A percentile compares a stretch with the other conserved stretches of the same genome.
phyloP scores from a whole-genome alignment of 2,329 filamentous ascomycete species.

The Phoma sp. region DNA sequence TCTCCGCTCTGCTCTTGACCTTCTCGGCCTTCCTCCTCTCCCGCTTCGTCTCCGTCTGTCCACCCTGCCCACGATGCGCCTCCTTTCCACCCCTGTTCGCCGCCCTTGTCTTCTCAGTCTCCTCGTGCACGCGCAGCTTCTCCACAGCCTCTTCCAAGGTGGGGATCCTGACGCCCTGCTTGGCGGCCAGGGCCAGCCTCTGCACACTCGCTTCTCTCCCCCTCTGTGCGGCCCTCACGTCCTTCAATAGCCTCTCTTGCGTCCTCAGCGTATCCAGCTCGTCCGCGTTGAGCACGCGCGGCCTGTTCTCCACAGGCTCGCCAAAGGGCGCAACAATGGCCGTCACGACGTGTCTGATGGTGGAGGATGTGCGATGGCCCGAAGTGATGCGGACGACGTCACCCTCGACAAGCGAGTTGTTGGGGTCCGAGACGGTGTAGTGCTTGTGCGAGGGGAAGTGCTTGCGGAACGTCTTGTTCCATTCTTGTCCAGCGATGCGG shows the following conservation, averaged over 20 bases:
- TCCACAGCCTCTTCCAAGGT: conserved; percentile 41
- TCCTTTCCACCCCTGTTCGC: conserved; percentile 19
- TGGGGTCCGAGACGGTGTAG: conserved; percentile 80
- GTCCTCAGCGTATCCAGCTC: conserved; percentile 65
- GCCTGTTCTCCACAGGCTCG: conserved; percentile 66
- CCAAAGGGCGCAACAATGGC: conserved; percentile 76
- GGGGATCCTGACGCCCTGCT: conserved; percentile 37
- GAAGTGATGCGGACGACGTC: conserved; percentile 76
- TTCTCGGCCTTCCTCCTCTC: conserved; percentile 35
- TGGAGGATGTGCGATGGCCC: conserved; percentile 68
- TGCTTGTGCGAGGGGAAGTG: conserved; percentile 69
- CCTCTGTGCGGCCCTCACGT: conserved; percentile 56
- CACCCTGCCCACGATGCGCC: conserved; percentile 34
- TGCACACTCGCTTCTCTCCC: conserved; percentile 38
- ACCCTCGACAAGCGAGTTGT: conserved; percentile 73
- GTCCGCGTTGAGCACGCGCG: conserved; percentile 68
- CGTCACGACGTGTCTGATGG: conserved; percentile 76
- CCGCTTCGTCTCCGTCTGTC: conserved; percentile 34
- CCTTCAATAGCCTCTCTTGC: conserved; percentile 63
- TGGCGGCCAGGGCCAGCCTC: conserved; percentile 37
- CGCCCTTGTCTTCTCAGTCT: conserved; percentile 23
- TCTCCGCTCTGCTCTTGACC: conserved; percentile 33
- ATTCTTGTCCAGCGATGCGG: conserved; percentile 71
- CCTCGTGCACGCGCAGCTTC: conserved; percentile 33
- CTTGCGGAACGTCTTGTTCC: conserved; percentile 77